A percentile compares a stretch with the other conserved stretches of the same genome.
phyloP scores from a whole-genome alignment of 768 basidiomycete species.

The Panaeolus papilionaceus region DNA sequence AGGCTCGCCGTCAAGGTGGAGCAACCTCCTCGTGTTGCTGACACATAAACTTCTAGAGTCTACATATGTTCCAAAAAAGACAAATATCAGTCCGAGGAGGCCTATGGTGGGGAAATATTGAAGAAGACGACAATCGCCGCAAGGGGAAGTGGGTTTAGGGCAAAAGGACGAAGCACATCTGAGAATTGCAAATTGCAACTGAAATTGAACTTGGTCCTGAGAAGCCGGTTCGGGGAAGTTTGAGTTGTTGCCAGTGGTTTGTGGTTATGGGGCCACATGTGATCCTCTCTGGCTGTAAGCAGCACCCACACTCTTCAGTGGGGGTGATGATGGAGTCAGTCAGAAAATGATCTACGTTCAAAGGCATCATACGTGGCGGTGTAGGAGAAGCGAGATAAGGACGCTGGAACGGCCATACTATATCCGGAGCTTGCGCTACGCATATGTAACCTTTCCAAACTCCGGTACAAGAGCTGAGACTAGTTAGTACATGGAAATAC shows the following conservation, averaged over 20 bases:
- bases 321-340: not conserved
- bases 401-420: not conserved
- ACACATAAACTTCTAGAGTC: constrained; percentile 1
- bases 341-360: not conserved
- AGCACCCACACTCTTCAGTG: not conserved
- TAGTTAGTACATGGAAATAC: too few species aligned
- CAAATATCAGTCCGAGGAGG: constrained; percentile 9
- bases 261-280: constrained; percentile 11
- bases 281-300: not conserved
- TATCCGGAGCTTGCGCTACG: not conserved
- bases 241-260: constrained; percentile 12
- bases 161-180: not conserved
- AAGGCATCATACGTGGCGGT: constrained; percentile 4
- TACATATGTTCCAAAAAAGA: not conserved
- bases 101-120: not conserved
- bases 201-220: not conserved
- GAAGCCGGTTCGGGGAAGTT: constrained; percentile 12
- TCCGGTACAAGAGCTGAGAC: too few species aligned
- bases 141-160: constrained; percentile 13
- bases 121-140: not conserved
- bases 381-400: not conserved
- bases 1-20: not conserved
- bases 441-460: not conserved
- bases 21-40: not conserved
- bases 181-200: constrained; percentile 5